Percentiles rank a stretch among this genome's conserved stretches.
Conservation (phyloP, 768 basidiomycete species). For the Pholiota microspora region DNA sequence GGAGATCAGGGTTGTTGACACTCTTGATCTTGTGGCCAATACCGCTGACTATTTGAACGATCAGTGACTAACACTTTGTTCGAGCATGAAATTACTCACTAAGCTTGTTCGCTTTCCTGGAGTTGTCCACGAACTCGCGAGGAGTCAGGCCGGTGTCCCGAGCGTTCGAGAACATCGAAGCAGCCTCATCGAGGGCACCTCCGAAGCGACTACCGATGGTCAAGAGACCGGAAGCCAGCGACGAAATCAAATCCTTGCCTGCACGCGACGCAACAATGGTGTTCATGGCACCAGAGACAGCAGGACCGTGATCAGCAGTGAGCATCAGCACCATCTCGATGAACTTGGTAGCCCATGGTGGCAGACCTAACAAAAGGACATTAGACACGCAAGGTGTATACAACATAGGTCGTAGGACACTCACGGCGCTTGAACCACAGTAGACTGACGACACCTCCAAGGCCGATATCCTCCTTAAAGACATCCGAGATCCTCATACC, state of each 20-base stretch:
- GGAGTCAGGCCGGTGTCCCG: slow-evolving; percentile 91
- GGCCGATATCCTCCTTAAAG: slow-evolving; percentile 95
- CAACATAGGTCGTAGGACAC: slow-evolving; percentile 19
- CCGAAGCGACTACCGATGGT: slow-evolving; percentile 99
- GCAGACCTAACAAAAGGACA: slow-evolving; percentile 45
- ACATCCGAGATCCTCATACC: slow-evolving; percentile 99
- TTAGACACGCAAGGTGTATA: slow-evolving; percentile 3
- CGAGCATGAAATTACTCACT: slow-evolving; percentile 46
- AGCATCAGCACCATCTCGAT: slow-evolving; percentile 99
- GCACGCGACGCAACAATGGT: slow-evolving; percentile 98
- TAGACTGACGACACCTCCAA: slow-evolving; percentile 94
- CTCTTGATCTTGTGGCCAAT: slow-evolving; percentile 99
- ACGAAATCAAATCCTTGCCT: slow-evolving; percentile 98
- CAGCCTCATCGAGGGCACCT: slow-evolving; percentile 98
- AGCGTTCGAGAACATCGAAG: slow-evolving; percentile 91
- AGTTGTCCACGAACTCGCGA: slow-evolving; percentile 96
- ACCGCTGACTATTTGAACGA: slow-evolving; percentile 66
- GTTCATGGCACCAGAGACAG: slow-evolving; percentile 99
- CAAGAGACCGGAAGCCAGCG: slow-evolving; percentile 91
- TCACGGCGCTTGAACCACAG: slow-evolving; percentile 95
- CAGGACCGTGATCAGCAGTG: slow-evolving; percentile 97
- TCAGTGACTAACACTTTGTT: slow-evolving; percentile 10
- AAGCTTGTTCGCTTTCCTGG: slow-evolving; percentile 91
- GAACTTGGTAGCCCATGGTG: slow-evolving; percentile 95
- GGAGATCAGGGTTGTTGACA: slow-evolving; percentile 92